Evolutionary conservation across 768 basidiomycete genomes (phyloP).

Genomic region (Lentinula boryana): DNA sequence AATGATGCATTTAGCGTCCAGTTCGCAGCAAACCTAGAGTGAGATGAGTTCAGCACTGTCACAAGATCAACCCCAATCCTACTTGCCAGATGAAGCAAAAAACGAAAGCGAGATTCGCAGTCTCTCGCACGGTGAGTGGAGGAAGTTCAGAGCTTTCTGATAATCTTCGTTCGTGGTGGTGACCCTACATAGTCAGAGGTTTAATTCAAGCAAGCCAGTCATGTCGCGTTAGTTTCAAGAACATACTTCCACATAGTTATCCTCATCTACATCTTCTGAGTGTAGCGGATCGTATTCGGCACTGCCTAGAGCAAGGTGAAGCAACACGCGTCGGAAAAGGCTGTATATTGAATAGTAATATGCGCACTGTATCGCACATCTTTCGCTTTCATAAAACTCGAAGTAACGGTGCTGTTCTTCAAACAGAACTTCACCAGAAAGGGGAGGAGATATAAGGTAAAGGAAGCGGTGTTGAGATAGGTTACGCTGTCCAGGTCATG

Average conservation of each 20-base stretch:
- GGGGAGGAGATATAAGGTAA: constrained; percentile 76
- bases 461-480: constrained; percentile 89
- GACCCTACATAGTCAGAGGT: background rate
- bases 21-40: constrained; percentile 72
- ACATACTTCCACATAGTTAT: background rate
- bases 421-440: constrained; percentile 17
- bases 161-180: constrained; percentile 6
- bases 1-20: constrained; percentile 85
- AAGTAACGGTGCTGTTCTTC: background rate
- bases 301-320: background rate
- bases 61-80: background rate
- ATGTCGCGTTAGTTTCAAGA: background rate
- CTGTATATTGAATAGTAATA: background rate
- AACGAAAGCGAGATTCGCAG: constrained; percentile 65
- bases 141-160: constrained; percentile 5
- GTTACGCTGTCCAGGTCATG: constrained; percentile 52
- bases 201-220: background rate
- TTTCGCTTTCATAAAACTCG: background rate
- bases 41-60: background rate
- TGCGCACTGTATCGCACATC: background rate
- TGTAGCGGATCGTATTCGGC: constrained; percentile 21
- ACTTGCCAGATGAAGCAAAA: constrained; percentile 80
- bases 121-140: constrained; percentile 61
- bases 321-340: background rate
- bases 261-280: constrained; percentile 9